These are phyloP conservation scores for Stentor coeruleus DNA, from an alignment of 73 alveolate genomes.

Conservation along the genomic window DNA sequence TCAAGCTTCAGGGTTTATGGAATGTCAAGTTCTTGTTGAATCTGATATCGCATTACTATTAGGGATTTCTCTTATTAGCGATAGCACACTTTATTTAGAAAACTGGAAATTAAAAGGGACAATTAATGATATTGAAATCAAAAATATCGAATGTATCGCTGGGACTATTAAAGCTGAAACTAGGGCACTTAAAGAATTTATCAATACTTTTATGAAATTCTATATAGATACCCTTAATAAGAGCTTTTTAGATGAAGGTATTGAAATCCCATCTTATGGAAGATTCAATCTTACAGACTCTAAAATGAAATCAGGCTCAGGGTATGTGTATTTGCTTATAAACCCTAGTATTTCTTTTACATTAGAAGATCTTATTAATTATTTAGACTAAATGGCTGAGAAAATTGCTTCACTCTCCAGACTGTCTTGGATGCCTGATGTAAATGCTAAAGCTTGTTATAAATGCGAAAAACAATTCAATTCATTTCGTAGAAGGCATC, in stretches of 20 bases:
- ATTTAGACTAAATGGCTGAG: background rate
- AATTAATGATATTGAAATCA: too few relatives aligned
- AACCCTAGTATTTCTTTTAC: too few relatives aligned
- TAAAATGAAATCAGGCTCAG: background rate
- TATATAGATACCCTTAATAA: background rate
- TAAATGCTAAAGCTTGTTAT: slow-evolving; percentile 63
- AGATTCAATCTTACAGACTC: background rate
- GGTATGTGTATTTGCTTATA: background rate
- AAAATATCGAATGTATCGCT: background rate
- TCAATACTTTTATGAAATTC: background rate
- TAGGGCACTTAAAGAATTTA: background rate
- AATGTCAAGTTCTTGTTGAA: background rate
- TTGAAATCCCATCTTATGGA: background rate
- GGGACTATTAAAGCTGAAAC: background rate
- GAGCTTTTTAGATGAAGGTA: background rate
- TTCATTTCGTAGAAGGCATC: slow-evolving; percentile 79
- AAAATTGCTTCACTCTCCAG: background rate
- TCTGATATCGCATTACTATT: background rate
- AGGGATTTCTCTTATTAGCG: background rate
- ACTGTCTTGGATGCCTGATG: slow-evolving; percentile 70
- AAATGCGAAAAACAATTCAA: slow-evolving; percentile 75
- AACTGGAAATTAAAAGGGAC: background rate
- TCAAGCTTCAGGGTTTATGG: background rate
- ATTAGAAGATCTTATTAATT: too few relatives aligned
- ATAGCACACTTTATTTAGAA: background rate